Evolutionary conservation across 176 grass and related monocot genomes (phyloP).

Genomic region (Dendrocalamus sinicus): DNA sequence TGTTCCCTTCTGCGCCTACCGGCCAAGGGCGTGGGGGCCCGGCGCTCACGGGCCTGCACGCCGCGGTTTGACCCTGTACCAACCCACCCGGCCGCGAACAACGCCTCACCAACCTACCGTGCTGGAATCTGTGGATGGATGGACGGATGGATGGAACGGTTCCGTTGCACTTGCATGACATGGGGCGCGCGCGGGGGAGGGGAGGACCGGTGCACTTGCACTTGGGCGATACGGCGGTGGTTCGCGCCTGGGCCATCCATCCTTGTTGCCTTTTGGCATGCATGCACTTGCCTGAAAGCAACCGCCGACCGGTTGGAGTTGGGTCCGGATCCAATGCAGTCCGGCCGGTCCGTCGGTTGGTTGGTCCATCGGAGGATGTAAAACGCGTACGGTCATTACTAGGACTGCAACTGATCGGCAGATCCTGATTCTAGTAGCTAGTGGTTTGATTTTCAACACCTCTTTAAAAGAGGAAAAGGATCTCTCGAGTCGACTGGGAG

Average conservation of each 20-base stretch:
- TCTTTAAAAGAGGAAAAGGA: background rate
- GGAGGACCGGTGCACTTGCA: background rate
- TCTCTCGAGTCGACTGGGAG: background rate
- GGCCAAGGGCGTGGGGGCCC: background rate
- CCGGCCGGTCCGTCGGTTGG: background rate
- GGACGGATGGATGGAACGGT: slow-evolving; percentile 6
- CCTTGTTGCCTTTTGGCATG: slow-evolving; percentile 11
- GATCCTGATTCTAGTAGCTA: background rate
- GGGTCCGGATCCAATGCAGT: slow-evolving; percentile 26
- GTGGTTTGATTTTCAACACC: no score
- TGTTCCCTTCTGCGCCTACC: background rate
- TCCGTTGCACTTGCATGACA: slow-evolving; percentile 2
- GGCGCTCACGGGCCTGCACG: background rate
- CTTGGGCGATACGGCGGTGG: slow-evolving; percentile 13
- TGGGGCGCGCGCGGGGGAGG: background rate
- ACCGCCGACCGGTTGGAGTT: slow-evolving; percentile 11
- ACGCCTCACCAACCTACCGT: slow-evolving; percentile 20
- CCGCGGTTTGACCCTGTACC: slow-evolving; percentile 26
- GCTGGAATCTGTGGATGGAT: background rate
- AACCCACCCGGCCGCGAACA: background rate
- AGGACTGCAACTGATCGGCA: background rate
- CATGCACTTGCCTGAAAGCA: slow-evolving; percentile 42
- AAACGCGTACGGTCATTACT: background rate
- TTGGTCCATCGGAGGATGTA: background rate
- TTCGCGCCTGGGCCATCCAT: slow-evolving; percentile 13